phyloP scores from a whole-genome alignment of 768 basidiomycete genomes.

The Udeniomyces megalosporus region DNA sequence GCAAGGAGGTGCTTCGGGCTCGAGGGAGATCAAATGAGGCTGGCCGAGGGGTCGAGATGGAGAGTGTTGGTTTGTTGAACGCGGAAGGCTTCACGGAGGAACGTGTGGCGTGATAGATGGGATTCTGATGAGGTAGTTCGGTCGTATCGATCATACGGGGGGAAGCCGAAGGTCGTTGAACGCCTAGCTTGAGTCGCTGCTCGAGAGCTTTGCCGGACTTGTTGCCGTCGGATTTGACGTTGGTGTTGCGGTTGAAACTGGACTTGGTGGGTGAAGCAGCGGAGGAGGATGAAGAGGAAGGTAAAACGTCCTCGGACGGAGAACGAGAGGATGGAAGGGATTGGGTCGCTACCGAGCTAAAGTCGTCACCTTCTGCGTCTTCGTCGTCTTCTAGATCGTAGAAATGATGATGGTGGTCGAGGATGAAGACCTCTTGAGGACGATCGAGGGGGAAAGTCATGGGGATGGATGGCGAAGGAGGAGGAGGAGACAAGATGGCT shows the following conservation, averaged over 20 bases:
- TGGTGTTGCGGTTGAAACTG: too few relatives aligned
- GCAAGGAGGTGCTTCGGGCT: neutral
- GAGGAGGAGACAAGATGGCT: too few relatives aligned
- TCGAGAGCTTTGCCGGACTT: neutral
- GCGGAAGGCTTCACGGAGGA: too few relatives aligned
- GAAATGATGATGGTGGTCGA: too few relatives aligned
- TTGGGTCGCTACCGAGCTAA: neutral
- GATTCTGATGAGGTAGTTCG: too few relatives aligned
- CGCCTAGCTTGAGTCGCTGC: too few relatives aligned
- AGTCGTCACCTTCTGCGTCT: conserved; percentile 1
- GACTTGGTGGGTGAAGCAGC: neutral
- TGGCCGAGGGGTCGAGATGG: too few relatives aligned
- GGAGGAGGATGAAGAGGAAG: neutral
- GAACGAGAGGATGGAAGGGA: neutral
- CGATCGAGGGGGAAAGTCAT: too few relatives aligned
- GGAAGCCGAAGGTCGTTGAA: neutral
- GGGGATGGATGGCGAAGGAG: too few relatives aligned
- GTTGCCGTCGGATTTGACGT: neutral
- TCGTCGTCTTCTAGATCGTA: neutral
- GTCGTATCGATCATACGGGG: neutral
- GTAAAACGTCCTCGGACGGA: neutral
- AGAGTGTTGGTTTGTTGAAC: too few relatives aligned
- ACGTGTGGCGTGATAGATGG: too few relatives aligned
- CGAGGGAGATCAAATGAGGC: neutral
- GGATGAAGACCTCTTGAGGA: too few relatives aligned